Conservation (phyloP, 441 rosid species). For the Erysimum cheiri region DNA sequence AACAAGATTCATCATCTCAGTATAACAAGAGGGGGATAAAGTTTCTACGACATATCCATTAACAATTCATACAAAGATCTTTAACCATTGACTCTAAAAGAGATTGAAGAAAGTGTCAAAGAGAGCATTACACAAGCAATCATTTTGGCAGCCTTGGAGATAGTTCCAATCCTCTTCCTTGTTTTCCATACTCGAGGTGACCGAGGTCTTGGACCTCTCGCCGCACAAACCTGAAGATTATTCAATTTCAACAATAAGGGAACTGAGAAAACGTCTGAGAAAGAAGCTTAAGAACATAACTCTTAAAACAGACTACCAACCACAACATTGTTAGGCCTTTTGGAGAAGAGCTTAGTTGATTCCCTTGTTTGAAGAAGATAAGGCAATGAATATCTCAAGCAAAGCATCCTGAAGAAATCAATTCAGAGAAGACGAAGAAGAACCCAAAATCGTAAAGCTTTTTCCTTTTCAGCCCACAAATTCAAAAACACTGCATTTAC, state of each 20-base stretch:
- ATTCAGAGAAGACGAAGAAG: neutral
- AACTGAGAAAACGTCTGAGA: neutral
- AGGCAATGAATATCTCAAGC: constrained; percentile 59
- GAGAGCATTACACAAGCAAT: constrained; percentile 64
- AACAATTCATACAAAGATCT: neutral
- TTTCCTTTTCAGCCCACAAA: neutral
- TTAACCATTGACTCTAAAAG: neutral
- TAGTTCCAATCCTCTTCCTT: constrained; percentile 69
- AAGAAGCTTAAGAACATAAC: neutral
- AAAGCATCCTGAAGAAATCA: constrained; percentile 60
- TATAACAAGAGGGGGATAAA: neutral
- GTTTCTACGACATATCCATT: neutral
- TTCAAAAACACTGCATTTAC: constrained; percentile 1
- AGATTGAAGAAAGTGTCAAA: neutral
- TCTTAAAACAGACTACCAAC: constrained; percentile 43
- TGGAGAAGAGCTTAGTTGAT: constrained; percentile 41
- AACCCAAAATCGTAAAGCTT: constrained; percentile 5
- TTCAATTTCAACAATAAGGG: neutral
- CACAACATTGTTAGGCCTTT: constrained; percentile 50
- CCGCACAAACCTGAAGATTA: constrained; percentile 70
- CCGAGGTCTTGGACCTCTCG: constrained; percentile 94
- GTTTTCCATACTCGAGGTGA: constrained; percentile 93
- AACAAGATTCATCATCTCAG: neutral
- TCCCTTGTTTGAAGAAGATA: constrained; percentile 51
- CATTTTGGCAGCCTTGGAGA: constrained; percentile 83